Conservation (phyloP, 2,329 filamentous ascomycete species). For the Neophaeococcomyces mojaviensis region DNA sequence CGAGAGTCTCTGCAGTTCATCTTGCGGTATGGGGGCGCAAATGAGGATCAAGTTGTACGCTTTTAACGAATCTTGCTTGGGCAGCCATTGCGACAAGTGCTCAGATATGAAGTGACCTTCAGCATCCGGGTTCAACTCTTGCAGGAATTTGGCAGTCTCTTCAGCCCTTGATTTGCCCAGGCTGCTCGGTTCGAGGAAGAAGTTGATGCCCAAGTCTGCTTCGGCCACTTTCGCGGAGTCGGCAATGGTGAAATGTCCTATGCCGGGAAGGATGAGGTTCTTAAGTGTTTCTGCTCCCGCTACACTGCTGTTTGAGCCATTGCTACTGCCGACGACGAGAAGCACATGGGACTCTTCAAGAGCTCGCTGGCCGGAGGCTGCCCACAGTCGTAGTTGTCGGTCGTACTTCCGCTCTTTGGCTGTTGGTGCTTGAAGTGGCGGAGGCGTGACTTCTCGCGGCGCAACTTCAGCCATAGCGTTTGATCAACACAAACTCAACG, state of each 20-base stretch:
- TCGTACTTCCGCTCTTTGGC: constrained; percentile 77
- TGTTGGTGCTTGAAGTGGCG: constrained; percentile 45
- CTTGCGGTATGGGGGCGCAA: constrained; percentile 50
- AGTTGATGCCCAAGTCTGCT: constrained; percentile 86
- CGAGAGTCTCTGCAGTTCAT: constrained; percentile 45
- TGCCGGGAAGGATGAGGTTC: constrained; percentile 89
- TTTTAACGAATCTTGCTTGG: constrained; percentile 31
- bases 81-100: constrained; percentile 33
- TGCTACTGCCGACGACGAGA: constrained; percentile 60
- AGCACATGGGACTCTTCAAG: constrained; percentile 89
- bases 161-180: constrained; percentile 72
- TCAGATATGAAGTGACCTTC: constrained; percentile 59
- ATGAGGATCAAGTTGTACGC: constrained; percentile 56
- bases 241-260: constrained; percentile 85
- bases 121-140: constrained; percentile 90
- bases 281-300: constrained; percentile 88
- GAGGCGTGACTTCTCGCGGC: constrained; percentile 30
- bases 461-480: constrained; percentile 17
- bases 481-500: neutral
- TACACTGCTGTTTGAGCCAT: constrained; percentile 37
- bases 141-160: constrained; percentile 66
- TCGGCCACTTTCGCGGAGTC: constrained; percentile 72
- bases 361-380: constrained; percentile 80
- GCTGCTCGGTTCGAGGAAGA: constrained; percentile 78
- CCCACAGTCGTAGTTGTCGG: constrained; percentile 90